A percentile compares a stretch with the other conserved stretches of the same genome.
phyloP scores from a whole-genome alignment of 768 basidiomycete genomes.

The Macrolepiota albuminosa region DNA sequence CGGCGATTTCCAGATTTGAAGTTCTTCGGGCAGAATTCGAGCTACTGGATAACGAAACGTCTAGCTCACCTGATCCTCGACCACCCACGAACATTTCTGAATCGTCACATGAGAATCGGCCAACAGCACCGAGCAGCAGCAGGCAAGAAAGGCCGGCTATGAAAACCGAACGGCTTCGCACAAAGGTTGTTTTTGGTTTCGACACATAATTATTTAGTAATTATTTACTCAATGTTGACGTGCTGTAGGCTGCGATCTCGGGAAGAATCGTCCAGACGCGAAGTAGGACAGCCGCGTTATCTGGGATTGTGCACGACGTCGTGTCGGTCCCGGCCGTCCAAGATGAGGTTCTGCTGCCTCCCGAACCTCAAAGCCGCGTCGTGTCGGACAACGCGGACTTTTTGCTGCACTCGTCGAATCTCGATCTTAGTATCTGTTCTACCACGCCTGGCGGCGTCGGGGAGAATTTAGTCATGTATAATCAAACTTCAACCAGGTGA shows the following conservation, averaged over 20 bases:
- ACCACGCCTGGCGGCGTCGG: constrained; percentile 34
- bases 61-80: background rate
- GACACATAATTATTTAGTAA: constrained; percentile 6
- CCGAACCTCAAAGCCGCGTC: background rate
- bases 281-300: constrained; percentile 10
- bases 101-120: background rate
- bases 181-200: constrained; percentile 4
- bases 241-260: constrained; percentile 19
- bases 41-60: constrained; percentile 17
- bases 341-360: background rate
- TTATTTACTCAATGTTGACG: background rate
- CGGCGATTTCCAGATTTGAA: constrained; percentile 6
- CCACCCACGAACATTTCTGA: background rate
- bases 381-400: constrained; percentile 7
- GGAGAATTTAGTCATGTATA: constrained; percentile 44
- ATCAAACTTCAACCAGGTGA: constrained; percentile 42
- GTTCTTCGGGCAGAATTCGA: constrained; percentile 24
- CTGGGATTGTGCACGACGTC: constrained; percentile 6
- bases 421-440: constrained; percentile 25
- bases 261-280: constrained; percentile 24
- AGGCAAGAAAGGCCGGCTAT: background rate
- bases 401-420: constrained; percentile 5
- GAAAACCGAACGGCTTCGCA: constrained; percentile 12
- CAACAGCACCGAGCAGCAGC: background rate
- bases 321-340: constrained; percentile 11